Conservation (phyloP, 768 basidiomycete genomes). For the Pulveroboletus frians region DNA sequence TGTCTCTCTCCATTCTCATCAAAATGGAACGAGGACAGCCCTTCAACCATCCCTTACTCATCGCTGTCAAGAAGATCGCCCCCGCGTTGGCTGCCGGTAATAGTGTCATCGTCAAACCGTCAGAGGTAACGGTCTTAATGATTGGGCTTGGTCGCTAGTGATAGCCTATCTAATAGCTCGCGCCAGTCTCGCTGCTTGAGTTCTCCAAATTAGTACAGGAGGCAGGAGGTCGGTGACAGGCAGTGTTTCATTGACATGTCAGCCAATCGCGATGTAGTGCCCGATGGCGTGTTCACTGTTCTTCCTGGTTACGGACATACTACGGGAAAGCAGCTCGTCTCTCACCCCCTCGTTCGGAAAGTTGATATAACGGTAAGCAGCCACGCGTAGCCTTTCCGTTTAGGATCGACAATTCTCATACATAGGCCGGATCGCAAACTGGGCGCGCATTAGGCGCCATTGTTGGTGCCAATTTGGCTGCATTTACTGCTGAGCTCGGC, state of each 20-base stretch:
- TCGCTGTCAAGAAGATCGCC: slow-evolving; percentile 84
- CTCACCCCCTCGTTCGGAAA: slow-evolving; percentile 65
- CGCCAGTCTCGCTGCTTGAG: slow-evolving; percentile 75
- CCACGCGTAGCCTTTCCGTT: not conserved
- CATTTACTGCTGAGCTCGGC: slow-evolving; percentile 80
- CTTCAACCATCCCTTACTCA: slow-evolving; percentile 87
- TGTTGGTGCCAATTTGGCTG: slow-evolving; percentile 68
- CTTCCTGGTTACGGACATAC: slow-evolving; percentile 66
- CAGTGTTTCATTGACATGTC: not conserved
- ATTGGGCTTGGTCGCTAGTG: not conserved
- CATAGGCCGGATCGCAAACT: slow-evolving; percentile 71
- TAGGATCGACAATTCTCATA: not conserved
- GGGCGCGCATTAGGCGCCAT: slow-evolving; percentile 70
- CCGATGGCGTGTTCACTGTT: slow-evolving; percentile 65
- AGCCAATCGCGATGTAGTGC: slow-evolving; percentile 45
- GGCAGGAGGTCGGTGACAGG: slow-evolving; percentile 53
- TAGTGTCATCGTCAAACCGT: slow-evolving; percentile 77
- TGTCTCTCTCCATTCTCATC: not conserved
- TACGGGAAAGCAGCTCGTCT: slow-evolving; percentile 61
- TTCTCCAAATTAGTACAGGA: slow-evolving; percentile 60
- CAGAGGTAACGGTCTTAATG: slow-evolving; percentile 45
- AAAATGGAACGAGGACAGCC: slow-evolving; percentile 42
- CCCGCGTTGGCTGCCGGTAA: slow-evolving; percentile 84
- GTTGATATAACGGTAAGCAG: slow-evolving; percentile 74
- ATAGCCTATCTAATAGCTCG: slow-evolving; percentile 40